phyloP scores from a whole-genome alignment of 108 stramenopile species.

The Conticribra weissflogii region DNA sequence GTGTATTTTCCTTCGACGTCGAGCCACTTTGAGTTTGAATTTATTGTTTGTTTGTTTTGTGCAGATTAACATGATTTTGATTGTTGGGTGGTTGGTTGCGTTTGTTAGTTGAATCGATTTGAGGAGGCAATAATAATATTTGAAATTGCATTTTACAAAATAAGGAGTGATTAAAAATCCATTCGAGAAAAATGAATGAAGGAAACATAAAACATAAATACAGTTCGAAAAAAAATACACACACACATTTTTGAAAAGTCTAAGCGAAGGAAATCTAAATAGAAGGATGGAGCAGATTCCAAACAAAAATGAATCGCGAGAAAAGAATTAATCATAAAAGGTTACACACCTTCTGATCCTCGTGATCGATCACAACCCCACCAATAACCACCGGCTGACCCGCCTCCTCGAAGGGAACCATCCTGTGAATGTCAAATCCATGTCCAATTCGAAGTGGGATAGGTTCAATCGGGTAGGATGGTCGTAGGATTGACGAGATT shows the following conservation, averaged over 20 bases:
- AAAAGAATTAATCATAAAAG: background rate
- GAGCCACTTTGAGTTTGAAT: slow-evolving; percentile 53
- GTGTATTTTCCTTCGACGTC: slow-evolving; percentile 85
- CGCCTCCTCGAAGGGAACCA: slow-evolving; percentile 84
- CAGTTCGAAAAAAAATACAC: too few relatives aligned
- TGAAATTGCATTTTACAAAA: too few relatives aligned
- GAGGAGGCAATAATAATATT: too few relatives aligned
- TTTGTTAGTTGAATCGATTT: too few relatives aligned
- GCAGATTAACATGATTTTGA: background rate
- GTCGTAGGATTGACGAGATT: slow-evolving; percentile 55
- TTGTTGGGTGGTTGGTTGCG: background rate
- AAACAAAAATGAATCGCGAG: too few relatives aligned
- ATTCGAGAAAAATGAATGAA: too few relatives aligned
- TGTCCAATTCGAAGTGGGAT: slow-evolving; percentile 89
- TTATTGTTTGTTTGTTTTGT: background rate
- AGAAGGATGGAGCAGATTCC: too few relatives aligned
- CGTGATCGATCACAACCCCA: slow-evolving; percentile 84
- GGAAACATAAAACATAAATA: too few relatives aligned
- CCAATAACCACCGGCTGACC: slow-evolving; percentile 93
- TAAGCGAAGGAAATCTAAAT: too few relatives aligned
- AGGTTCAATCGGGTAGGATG: slow-evolving; percentile 82
- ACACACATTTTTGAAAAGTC: too few relatives aligned
- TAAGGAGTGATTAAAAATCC: too few relatives aligned
- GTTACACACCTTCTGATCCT: slow-evolving; percentile 70
- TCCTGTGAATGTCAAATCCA: slow-evolving; percentile 96